Evolutionary conservation across 2,329 filamentous ascomycete genomes (phyloP).

Genomic region (Acrocalymma vagum): DNA sequence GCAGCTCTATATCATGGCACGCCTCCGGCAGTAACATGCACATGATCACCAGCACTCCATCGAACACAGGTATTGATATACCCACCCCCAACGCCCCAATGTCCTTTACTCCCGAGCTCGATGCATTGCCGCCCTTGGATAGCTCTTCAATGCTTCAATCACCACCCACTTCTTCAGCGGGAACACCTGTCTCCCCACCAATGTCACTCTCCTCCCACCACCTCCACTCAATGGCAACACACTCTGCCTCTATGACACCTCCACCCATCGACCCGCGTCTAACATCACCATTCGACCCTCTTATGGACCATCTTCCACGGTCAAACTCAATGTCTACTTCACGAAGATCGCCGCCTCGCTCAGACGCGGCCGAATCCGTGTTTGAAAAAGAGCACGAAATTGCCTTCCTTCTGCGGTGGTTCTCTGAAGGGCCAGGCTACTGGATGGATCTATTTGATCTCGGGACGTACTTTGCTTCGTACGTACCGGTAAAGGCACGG

Average conservation of each 20-base stretch:
- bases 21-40: conserved; percentile 31
- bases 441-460: conserved; percentile 68
- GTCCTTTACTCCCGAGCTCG: conserved; percentile 37
- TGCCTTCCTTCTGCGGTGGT: conserved; percentile 68
- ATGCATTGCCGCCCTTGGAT: conserved; percentile 32
- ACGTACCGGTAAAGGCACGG: conserved; percentile 65
- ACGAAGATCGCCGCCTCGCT: conserved; percentile 31
- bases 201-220: conserved; percentile 57
- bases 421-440: conserved; percentile 66
- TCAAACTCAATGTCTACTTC: conserved; percentile 33
- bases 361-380: conserved; percentile 25
- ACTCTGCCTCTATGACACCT: conserved; percentile 35
- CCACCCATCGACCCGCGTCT: conserved; percentile 46
- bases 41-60: conserved; percentile 39
- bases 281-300: conserved; percentile 36
- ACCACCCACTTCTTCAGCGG: conserved; percentile 36
- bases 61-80: conserved; percentile 62
- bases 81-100: conserved; percentile 54
- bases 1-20: conserved; percentile 35
- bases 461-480: conserved; percentile 67
- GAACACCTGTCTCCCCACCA: conserved; percentile 51
- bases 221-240: conserved; percentile 63
- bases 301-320: conserved; percentile 33
- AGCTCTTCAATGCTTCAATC: conserved; percentile 33
- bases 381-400: conserved; percentile 61